phyloP scores from a whole-genome alignment of 1,284 basidiomycete species.

The Tylopilus sp. region DNA sequence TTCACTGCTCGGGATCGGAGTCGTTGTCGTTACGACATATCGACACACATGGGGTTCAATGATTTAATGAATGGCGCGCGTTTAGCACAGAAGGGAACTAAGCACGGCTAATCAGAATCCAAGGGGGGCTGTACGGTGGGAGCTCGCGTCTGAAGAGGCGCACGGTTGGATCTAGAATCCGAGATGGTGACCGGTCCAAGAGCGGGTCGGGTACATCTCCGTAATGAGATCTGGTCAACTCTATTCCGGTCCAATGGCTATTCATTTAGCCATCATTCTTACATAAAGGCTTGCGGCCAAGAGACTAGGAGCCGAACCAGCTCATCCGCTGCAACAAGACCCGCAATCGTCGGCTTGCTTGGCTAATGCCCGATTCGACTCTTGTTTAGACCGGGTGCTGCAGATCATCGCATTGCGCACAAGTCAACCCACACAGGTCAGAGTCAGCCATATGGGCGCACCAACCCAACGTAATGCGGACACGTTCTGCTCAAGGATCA shows the following conservation, averaged over 20 bases:
- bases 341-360: background rate
- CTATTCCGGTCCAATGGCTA: slow-evolving; percentile 11
- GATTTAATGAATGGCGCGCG: background rate
- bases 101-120: slow-evolving; percentile 6
- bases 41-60: background rate
- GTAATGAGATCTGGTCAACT: slow-evolving; percentile 4
- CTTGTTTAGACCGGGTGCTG: background rate
- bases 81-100: background rate
- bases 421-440: background rate
- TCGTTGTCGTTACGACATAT: background rate
- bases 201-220: slow-evolving; percentile 11
- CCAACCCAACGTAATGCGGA: background rate
- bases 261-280: slow-evolving; percentile 5
- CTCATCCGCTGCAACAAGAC: slow-evolving; percentile 11
- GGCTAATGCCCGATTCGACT: no score
- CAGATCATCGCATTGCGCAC: slow-evolving; percentile 3
- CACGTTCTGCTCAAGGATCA: background rate
- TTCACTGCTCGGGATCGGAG: slow-evolving; percentile 11
- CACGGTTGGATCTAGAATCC: background rate
- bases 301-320: slow-evolving; percentile 27
- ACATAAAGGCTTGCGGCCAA: slow-evolving; percentile 17
- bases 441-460: background rate
- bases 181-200: slow-evolving; percentile 1
- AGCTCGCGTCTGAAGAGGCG: background rate
- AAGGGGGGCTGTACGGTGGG: background rate